Conservation (phyloP, 768 basidiomycete genomes). For the Naganishia friedmannii region DNA sequence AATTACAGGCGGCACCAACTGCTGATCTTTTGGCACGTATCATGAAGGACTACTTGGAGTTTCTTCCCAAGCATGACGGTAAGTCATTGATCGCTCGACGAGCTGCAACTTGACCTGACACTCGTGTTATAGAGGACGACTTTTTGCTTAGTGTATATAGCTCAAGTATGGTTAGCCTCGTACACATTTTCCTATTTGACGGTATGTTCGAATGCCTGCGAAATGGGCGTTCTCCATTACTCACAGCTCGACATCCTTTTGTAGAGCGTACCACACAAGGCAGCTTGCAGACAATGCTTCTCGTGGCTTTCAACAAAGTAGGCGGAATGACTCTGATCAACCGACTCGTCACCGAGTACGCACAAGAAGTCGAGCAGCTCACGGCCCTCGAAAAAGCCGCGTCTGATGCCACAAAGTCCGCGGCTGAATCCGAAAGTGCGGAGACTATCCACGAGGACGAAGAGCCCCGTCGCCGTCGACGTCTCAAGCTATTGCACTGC, state of each 20-base stretch:
- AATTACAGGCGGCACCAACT: conserved; percentile 70
- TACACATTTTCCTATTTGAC: conserved; percentile 13
- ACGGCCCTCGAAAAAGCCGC: neutral
- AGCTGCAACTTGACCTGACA: neutral
- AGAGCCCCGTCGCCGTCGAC: neutral
- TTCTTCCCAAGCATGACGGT: conserved; percentile 55
- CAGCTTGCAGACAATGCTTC: conserved; percentile 75
- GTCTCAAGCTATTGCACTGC: conserved; percentile 23
- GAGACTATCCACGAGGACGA: conserved; percentile 7
- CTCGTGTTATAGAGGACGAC: neutral
- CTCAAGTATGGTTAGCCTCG: conserved; percentile 16
- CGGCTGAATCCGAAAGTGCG: neutral
- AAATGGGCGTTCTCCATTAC: conserved; percentile 21
- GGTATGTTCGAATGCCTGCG: conserved; percentile 3
- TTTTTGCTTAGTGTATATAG: conserved; percentile 21
- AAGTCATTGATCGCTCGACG: conserved; percentile 51
- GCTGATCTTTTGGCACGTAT: conserved; percentile 69
- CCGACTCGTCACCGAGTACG: conserved; percentile 18
- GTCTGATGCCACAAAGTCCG: neutral
- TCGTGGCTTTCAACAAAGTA: conserved; percentile 67
- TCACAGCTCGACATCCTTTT: neutral
- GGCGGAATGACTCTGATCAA: conserved; percentile 60
- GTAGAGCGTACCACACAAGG: conserved; percentile 72
- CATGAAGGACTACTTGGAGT: conserved; percentile 66
- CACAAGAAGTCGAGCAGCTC: conserved; percentile 3